Percentiles rank a stretch among this genome's conserved stretches.
Conservation (phyloP, 306 rosid species). For the Citrullus mucosospermus region DNA sequence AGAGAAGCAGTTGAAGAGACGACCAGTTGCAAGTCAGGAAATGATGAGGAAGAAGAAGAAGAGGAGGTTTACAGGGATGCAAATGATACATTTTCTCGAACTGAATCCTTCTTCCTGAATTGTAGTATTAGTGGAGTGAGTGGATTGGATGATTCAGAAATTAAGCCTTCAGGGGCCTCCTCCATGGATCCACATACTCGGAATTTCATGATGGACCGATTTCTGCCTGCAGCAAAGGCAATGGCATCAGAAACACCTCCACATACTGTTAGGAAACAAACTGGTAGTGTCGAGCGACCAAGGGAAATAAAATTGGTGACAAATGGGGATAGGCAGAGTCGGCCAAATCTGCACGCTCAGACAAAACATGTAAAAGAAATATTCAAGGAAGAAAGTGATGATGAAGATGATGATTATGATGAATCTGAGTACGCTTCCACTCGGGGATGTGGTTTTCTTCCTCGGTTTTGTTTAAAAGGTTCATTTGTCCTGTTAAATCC, state of each 20-base stretch:
- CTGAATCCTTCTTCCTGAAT: conserved; percentile 58
- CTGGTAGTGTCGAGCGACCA: conserved; percentile 30
- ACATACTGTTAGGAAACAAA: conserved; percentile 32
- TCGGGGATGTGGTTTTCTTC: conserved; percentile 41
- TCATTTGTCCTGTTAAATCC: conserved; percentile 34
- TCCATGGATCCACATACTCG: conserved; percentile 39
- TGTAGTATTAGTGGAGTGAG: conserved; percentile 65
- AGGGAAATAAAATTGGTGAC: conserved; percentile 29
- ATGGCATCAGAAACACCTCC: conserved; percentile 54
- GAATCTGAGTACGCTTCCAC: conserved; percentile 19
- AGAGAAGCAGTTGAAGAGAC: conserved; percentile 14
- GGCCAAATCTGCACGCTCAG: conserved; percentile 22
- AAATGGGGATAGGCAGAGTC: conserved; percentile 15
- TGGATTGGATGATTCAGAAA: conserved; percentile 45
- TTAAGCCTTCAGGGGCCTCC: conserved; percentile 27
- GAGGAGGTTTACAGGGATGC: conserved; percentile 56
- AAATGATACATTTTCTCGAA: conserved; percentile 57
- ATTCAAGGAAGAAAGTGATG: conserved; percentile 30
- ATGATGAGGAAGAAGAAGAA: conserved; percentile 4
- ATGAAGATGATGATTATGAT: conserved; percentile 28
- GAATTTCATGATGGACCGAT: conserved; percentile 77
- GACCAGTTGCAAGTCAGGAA: conserved; percentile 10
- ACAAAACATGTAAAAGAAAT: conserved; percentile 20
- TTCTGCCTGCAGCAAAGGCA: conserved; percentile 86
- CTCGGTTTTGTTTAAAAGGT: conserved; percentile 29